Percentiles rank a stretch among this genome's conserved stretches.
These are phyloP conservation scores for Paraurostyla sp. DNA, from an alignment of 73 alveolate species.

Conservation along the genomic window DNA sequence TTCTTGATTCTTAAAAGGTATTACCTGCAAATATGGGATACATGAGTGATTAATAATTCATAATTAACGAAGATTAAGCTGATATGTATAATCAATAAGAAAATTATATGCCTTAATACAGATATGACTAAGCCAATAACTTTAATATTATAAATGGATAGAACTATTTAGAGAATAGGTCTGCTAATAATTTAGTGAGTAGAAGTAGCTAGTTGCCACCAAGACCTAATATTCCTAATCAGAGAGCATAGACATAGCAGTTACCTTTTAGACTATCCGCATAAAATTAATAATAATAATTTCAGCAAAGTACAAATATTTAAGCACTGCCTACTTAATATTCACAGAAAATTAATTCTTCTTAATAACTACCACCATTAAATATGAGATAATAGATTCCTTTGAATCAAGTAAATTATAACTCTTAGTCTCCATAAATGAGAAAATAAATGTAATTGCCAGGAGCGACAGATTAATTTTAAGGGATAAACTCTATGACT, in stretches of 20 bases:
- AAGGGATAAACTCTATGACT: too few relatives aligned
- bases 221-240: neutral
- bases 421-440: neutral
- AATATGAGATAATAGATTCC: neutral
- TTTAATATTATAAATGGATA: conserved; percentile 19
- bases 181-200: neutral
- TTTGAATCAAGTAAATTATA: neutral
- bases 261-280: neutral
- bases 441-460: too few relatives aligned
- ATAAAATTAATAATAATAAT: neutral
- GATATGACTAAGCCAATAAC: conserved; percentile 32
- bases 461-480: too few relatives aligned
- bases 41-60: neutral
- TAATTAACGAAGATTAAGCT: neutral
- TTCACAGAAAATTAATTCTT: neutral
- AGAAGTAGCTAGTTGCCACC: conserved; percentile 12
- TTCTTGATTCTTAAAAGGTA: conserved; percentile 17
- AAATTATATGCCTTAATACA: neutral
- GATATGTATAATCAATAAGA: neutral
- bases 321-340: neutral
- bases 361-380: neutral
- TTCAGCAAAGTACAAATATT: neutral
- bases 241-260: neutral
- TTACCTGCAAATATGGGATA: neutral
- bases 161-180: neutral